Evolutionary conservation across 2,329 filamentous ascomycete genomes (phyloP).

Genomic region (Septoria petroselini): DNA sequence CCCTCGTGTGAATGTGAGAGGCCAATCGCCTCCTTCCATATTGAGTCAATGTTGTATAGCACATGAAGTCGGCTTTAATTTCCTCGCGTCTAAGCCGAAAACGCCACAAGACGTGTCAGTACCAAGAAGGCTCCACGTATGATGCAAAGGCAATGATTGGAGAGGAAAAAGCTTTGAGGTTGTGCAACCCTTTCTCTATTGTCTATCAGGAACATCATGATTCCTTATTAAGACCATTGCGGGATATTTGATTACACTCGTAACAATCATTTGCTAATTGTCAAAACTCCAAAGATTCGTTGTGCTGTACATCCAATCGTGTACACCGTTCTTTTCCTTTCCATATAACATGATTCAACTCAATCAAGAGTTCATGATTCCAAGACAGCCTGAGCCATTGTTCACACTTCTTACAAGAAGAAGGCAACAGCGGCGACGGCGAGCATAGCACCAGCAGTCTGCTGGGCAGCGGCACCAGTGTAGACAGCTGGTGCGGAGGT

Average conservation of each 20-base stretch:
- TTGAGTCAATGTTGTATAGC: too few species aligned
- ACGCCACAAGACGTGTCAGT: too few species aligned
- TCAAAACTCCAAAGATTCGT: background rate
- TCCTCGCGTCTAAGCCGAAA: too few species aligned
- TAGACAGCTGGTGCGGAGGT: slow-evolving; percentile 8
- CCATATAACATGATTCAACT: background rate
- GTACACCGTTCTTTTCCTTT: too few species aligned
- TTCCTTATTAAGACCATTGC: too few species aligned
- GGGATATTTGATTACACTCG: too few species aligned
- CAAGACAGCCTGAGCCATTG: background rate
- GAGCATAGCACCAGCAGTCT: slow-evolving; percentile 11
- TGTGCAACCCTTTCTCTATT: slow-evolving; percentile 1
- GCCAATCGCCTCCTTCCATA: too few species aligned
- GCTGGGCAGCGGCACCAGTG: slow-evolving; percentile 16
- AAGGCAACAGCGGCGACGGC: slow-evolving; percentile 14
- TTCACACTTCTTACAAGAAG: slow-evolving; percentile 13
- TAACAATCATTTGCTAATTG: background rate
- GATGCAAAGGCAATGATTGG: too few species aligned
- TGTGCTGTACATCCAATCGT: slow-evolving; percentile 1
- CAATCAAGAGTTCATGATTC: background rate
- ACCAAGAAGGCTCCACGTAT: too few species aligned
- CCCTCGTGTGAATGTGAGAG: too few species aligned
- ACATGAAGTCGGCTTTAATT: too few species aligned
- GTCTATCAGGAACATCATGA: background rate
- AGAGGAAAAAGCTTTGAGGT: background rate